Conservation (phyloP, 192 early-diverging fungal genomes). For the Diversispora epigaea region DNA sequence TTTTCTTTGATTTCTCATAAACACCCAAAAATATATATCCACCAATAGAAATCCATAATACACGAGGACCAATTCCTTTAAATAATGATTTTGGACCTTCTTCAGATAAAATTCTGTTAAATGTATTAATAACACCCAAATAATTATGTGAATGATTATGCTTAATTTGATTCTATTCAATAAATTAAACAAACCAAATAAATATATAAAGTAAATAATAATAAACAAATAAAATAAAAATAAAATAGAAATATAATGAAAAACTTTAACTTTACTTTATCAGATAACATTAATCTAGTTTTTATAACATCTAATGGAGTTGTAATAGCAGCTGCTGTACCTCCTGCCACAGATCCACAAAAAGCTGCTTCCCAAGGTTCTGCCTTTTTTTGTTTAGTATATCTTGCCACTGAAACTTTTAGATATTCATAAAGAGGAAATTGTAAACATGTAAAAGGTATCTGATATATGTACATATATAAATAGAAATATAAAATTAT, state of each 20-base stretch:
- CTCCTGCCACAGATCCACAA: conserved; percentile 87
- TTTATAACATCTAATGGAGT: conserved; percentile 97
- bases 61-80: conserved; percentile 88
- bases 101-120: conserved; percentile 70
- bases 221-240: background rate
- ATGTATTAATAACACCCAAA: conserved; percentile 67
- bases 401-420: conserved; percentile 60
- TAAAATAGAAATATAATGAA: background rate
- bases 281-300: conserved; percentile 94
- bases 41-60: conserved; percentile 93
- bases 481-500: background rate
- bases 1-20: conserved; percentile 77
- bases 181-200: conserved; percentile 24
- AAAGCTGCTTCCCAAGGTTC: conserved; percentile 82
- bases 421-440: conserved; percentile 93
- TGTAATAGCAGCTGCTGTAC: conserved; percentile 83
- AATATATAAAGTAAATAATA: background rate
- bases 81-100: conserved; percentile 80
- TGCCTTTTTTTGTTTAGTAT: conserved; percentile 45
- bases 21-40: conserved; percentile 94
- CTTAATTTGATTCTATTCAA: conserved; percentile 40
- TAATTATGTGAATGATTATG: conserved; percentile 66
- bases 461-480: conserved; percentile 43
- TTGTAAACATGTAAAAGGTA: conserved; percentile 96
- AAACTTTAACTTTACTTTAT: conserved; percentile 45